Evolutionary conservation across 768 basidiomycete species (phyloP).

Genomic region (Suillus subalutaceus): DNA sequence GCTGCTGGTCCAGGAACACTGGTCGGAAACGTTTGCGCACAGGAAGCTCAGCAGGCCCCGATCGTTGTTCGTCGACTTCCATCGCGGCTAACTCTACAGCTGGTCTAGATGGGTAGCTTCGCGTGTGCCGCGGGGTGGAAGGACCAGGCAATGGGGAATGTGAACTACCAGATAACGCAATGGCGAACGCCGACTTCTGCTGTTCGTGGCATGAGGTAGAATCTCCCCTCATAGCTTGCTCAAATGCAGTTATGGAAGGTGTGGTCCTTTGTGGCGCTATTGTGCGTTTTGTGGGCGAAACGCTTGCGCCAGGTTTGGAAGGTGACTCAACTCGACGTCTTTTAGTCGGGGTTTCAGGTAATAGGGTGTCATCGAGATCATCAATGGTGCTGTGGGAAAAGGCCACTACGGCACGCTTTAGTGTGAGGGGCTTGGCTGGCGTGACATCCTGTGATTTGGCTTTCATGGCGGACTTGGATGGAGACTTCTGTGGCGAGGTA

Average conservation of each 20-base stretch:
- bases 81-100: constrained; percentile 11
- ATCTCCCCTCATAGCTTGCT: constrained; percentile 11
- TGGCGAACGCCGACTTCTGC: constrained; percentile 7
- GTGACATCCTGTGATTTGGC: constrained; percentile 20
- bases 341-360: constrained; percentile 48
- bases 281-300: constrained; percentile 16
- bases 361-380: constrained; percentile 22
- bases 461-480: constrained; percentile 23
- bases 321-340: constrained; percentile 36
- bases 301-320: constrained; percentile 20
- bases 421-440: constrained; percentile 36
- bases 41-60: constrained; percentile 12
- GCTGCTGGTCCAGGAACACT: constrained; percentile 51
- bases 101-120: constrained; percentile 15
- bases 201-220: neutral
- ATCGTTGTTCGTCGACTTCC: constrained; percentile 28
- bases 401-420: constrained; percentile 37
- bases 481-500: constrained; percentile 23
- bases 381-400: constrained; percentile 18
- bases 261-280: neutral
- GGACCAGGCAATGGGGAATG: constrained; percentile 21
- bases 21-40: constrained; percentile 48
- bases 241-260: constrained; percentile 20
- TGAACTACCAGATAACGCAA: neutral
- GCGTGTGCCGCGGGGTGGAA: constrained; percentile 28